Conservation (phyloP, 1,139 yeast species). For the Kluyveromyces sp. region DNA sequence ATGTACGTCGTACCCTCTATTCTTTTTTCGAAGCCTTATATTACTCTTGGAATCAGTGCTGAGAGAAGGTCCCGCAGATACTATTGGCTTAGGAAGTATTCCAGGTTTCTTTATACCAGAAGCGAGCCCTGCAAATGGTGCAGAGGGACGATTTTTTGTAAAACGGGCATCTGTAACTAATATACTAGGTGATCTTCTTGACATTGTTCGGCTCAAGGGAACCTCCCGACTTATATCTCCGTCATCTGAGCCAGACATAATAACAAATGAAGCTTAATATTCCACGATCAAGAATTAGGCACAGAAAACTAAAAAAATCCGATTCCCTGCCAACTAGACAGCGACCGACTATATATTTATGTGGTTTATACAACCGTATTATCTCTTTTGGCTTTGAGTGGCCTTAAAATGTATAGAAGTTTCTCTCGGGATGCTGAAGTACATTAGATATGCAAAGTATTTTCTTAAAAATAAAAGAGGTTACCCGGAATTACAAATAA, state of each 20-base stretch:
- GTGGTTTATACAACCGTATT: too few relatives aligned
- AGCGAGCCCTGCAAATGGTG: slow-evolving; percentile 69
- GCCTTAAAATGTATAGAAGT: too few relatives aligned
- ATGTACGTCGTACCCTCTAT: slow-evolving; percentile 1
- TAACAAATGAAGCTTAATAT: neutral
- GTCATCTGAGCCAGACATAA: neutral
- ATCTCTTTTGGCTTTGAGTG: too few relatives aligned
- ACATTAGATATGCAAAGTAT: too few relatives aligned
- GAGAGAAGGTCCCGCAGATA: too few relatives aligned
- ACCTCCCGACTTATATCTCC: neutral
- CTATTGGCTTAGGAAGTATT: neutral
- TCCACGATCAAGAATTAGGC: neutral
- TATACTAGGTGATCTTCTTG: slow-evolving; percentile 74
- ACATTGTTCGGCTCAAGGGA: slow-evolving; percentile 10
- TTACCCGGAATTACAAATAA: too few relatives aligned
- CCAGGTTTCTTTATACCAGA: slow-evolving; percentile 15
- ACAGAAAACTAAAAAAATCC: too few relatives aligned
- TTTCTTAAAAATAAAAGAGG: too few relatives aligned
- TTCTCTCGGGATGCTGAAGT: too few relatives aligned
- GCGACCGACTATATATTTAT: too few relatives aligned
- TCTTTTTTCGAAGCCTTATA: neutral
- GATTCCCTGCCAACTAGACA: too few relatives aligned
- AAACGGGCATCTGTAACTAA: slow-evolving; percentile 83
- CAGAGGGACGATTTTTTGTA: slow-evolving; percentile 53
- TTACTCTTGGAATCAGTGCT: too few relatives aligned